Conservation (phyloP, 2,329 filamentous ascomycete species). For the Xylariales sp. region DNA sequence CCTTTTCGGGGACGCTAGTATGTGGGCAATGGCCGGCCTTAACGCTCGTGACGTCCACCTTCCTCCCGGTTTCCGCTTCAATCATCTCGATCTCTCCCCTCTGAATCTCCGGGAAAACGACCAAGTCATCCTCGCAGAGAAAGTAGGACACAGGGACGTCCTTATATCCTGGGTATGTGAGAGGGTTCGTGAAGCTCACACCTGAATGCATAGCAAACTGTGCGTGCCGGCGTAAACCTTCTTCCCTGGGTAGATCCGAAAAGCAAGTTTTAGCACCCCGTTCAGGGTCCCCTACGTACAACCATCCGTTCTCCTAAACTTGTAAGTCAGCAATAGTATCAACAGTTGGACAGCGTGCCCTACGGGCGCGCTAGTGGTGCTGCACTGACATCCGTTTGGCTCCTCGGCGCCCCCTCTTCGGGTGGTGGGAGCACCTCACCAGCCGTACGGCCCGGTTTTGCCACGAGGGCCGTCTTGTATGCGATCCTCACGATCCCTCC, state of each 20-base stretch:
- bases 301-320: constrained; percentile 46
- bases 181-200: constrained; percentile 48
- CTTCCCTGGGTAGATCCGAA: constrained; percentile 45
- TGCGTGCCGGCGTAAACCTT: constrained; percentile 31
- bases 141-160: constrained; percentile 56
- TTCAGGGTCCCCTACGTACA: constrained; percentile 38
- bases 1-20: constrained; percentile 43
- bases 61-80: constrained; percentile 45
- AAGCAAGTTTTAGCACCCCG: constrained; percentile 39
- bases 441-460: constrained; percentile 42
- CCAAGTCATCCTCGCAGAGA: constrained; percentile 51
- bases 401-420: constrained; percentile 18
- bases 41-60: constrained; percentile 54
- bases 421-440: constrained; percentile 7
- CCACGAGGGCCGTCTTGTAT: constrained; percentile 49
- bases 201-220: constrained; percentile 48
- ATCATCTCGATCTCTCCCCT: constrained; percentile 50
- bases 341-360: not conserved
- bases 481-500: constrained; percentile 53
- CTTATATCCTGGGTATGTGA: constrained; percentile 56
- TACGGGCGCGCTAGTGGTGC: not conserved
- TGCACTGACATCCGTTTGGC: constrained; percentile 28
- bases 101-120: constrained; percentile 50
- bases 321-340: not conserved
- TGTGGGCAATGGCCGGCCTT: constrained; percentile 51